phyloP scores from a whole-genome alignment of 495 filamentous ascomycete genomes.

The Glonium stellatum region DNA sequence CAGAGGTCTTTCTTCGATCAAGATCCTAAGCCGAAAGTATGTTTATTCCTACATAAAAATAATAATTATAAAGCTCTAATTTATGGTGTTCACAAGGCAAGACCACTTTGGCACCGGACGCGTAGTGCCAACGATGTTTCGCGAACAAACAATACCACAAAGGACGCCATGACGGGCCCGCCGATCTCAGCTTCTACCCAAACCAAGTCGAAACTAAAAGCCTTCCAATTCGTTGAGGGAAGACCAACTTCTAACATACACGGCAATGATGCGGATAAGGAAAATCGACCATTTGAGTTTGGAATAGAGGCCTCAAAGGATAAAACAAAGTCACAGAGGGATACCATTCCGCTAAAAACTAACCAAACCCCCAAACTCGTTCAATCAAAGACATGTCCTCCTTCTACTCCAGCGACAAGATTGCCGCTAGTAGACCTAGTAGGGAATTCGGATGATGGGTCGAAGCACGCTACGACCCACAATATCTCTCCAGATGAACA shows the following conservation, averaged over 20 bases:
- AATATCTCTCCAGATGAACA: conserved; percentile 62
- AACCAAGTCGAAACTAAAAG: conserved; percentile 53
- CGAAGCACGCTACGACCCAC: conserved; percentile 39
- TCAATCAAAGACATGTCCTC: conserved; percentile 17
- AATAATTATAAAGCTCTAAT: background rate
- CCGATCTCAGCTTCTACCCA: conserved; percentile 45
- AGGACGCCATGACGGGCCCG: conserved; percentile 22
- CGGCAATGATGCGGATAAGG: conserved; percentile 31
- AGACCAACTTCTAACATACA: conserved; percentile 23
- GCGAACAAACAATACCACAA: conserved; percentile 9
- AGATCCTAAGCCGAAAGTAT: conserved; percentile 29
- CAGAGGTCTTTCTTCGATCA: conserved; percentile 46
- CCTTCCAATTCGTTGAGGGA: conserved; percentile 47
- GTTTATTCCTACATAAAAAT: background rate
- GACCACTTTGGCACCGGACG: conserved; percentile 13
- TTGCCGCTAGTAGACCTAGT: conserved; percentile 76
- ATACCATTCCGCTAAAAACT: background rate
- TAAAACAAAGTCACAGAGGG: conserved; percentile 11
- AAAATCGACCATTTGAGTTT: conserved; percentile 17
- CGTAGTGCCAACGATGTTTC: conserved; percentile 17
- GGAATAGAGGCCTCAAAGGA: background rate
- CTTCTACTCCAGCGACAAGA: conserved; percentile 67
- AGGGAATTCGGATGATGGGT: conserved; percentile 55
- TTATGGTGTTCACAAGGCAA: background rate
- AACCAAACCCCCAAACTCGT: conserved; percentile 33